These are phyloP conservation scores for Thermothelomyces thermophilus DNA, from an alignment of 2,329 filamentous ascomycete genomes.

Conservation along the genomic window DNA sequence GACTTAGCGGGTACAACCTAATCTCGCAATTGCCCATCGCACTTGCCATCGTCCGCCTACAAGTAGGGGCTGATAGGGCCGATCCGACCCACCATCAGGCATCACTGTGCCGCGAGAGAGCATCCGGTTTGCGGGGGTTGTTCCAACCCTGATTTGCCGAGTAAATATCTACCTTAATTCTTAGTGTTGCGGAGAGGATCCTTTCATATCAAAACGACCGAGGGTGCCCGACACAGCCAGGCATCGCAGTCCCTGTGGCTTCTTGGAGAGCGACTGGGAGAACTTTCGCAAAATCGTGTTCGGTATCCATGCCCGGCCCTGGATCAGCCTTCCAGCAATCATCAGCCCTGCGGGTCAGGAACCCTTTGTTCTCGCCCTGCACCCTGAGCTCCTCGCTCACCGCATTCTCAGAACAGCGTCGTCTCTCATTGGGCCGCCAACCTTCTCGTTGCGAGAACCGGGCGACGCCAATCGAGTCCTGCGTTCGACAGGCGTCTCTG, in stretches of 20 bases:
- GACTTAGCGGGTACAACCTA: conserved; percentile 2
- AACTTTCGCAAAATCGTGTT: background rate
- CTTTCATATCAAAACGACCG: background rate
- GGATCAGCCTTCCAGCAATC: conserved; percentile 1
- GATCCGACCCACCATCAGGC: conserved; percentile 1
- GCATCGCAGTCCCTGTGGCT: background rate
- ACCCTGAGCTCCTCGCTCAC: background rate
- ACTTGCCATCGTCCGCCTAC: background rate
- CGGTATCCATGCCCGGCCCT: background rate
- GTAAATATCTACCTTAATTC: no score
- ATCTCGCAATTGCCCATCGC: background rate
- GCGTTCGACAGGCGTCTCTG: background rate
- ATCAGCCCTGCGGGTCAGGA: background rate
- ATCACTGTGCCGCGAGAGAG: conserved; percentile 4
- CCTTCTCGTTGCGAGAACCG: background rate
- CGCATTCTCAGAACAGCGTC: background rate
- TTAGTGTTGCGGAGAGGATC: no score
- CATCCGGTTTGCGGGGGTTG: conserved; percentile 5
- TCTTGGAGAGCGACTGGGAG: background rate
- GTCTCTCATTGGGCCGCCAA: background rate
- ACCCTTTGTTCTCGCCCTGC: background rate
- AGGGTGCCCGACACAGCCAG: background rate
- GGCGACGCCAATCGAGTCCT: background rate
- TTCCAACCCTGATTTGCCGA: no score
- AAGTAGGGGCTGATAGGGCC: background rate